Percentiles rank a stretch among this genome's conserved stretches.
These are phyloP conservation scores for Gossypium stocksii DNA, from an alignment of 345 rosid species.

Conservation along the genomic window DNA sequence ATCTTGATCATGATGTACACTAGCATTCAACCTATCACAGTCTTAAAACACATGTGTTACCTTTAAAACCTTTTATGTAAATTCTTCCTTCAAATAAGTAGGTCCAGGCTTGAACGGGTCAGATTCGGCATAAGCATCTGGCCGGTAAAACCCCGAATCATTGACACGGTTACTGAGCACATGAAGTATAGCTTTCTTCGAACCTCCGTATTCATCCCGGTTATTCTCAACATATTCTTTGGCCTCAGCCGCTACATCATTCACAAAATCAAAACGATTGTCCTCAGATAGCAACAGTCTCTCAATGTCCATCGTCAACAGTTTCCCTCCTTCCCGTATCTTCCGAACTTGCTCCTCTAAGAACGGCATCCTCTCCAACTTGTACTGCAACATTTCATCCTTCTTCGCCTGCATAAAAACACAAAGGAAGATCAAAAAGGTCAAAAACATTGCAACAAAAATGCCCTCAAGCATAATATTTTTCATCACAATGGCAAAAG, in stretches of 20 bases:
- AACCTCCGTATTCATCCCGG: slow-evolving; percentile 72
- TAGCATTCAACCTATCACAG: background rate
- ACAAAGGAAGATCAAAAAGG: slow-evolving; percentile 9
- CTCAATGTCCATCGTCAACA: slow-evolving; percentile 64
- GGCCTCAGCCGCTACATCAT: slow-evolving; percentile 85
- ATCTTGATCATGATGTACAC: background rate
- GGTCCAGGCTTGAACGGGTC: slow-evolving; percentile 86
- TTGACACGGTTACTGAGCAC: slow-evolving; percentile 79
- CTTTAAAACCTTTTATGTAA: slow-evolving; percentile 29
- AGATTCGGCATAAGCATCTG: slow-evolving; percentile 61
- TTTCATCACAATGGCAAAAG: background rate
- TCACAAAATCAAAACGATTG: slow-evolving; percentile 67
- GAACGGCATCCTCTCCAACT: slow-evolving; percentile 65
- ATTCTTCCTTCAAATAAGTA: slow-evolving; percentile 52
- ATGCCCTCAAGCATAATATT: background rate
- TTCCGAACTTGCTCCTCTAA: slow-evolving; percentile 85
- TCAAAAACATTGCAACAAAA: background rate
- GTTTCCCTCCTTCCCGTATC: slow-evolving; percentile 58
- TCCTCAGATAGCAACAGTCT: slow-evolving; percentile 67
- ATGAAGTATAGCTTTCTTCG: slow-evolving; percentile 79
- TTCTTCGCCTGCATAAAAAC: slow-evolving; percentile 47
- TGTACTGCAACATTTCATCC: slow-evolving; percentile 63
- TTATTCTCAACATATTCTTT: slow-evolving; percentile 63
- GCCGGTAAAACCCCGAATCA: slow-evolving; percentile 70
- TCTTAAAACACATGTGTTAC: background rate